Evolutionary conservation across 1,284 basidiomycete species (phyloP).

Genomic region (Sphaerobolus stellatus): DNA sequence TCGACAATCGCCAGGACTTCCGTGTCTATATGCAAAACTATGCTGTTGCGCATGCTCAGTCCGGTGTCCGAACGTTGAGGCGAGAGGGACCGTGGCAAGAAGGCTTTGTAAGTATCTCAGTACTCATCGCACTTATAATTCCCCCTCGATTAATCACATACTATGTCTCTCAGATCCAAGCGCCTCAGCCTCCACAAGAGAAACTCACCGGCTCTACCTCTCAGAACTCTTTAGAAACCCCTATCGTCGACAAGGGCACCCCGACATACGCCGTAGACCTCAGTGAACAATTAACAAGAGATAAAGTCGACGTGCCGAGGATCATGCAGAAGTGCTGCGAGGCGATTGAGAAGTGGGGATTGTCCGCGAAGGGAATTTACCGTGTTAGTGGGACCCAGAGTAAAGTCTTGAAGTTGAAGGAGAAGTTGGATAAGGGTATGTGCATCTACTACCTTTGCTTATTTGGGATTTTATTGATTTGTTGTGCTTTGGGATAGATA

Average conservation of each 20-base stretch:
- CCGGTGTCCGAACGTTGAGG: slow-evolving; percentile 64
- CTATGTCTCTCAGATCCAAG: slow-evolving; percentile 1
- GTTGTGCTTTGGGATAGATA: slow-evolving; percentile 50
- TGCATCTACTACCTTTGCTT: no score
- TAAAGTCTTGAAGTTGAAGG: slow-evolving; percentile 83
- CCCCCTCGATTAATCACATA: slow-evolving; percentile 3
- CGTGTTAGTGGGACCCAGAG: slow-evolving; percentile 90
- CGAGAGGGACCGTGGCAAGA: slow-evolving; percentile 84
- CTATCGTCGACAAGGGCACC: slow-evolving; percentile 57
- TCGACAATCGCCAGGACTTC: slow-evolving; percentile 95
- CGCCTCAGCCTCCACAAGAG: background rate
- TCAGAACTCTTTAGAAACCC: slow-evolving; percentile 31
- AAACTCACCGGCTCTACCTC: slow-evolving; percentile 14
- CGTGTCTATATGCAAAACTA: slow-evolving; percentile 98
- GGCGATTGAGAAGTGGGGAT: slow-evolving; percentile 88
- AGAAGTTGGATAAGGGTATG: slow-evolving; percentile 82
- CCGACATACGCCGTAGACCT: slow-evolving; percentile 91
- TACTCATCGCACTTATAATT: slow-evolving; percentile 13
- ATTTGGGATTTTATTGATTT: slow-evolving; percentile 9
- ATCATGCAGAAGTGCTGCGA: slow-evolving; percentile 89
- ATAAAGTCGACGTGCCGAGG: slow-evolving; percentile 85
- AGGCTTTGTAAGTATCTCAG: slow-evolving; percentile 67
- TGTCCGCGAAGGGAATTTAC: slow-evolving; percentile 89
- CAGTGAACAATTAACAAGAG: slow-evolving; percentile 87
- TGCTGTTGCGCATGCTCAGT: slow-evolving; percentile 71